phyloP scores from a whole-genome alignment of 805 yeast genomes.

The Ogataea ganodermae region DNA sequence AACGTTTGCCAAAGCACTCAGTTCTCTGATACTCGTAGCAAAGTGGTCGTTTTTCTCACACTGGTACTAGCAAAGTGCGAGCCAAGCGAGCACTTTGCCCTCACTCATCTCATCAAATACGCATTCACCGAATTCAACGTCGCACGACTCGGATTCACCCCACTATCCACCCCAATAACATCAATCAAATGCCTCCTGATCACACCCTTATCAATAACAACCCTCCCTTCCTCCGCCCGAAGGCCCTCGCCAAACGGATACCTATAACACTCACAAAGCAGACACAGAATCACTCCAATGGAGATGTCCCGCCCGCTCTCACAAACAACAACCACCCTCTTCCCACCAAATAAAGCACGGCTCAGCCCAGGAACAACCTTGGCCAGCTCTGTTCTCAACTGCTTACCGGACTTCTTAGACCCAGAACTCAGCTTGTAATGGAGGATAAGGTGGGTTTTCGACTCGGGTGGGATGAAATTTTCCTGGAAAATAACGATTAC shows the following conservation, averaged over 20 bases:
- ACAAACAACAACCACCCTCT: constrained; percentile 50
- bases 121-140: constrained; percentile 73
- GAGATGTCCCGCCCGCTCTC: constrained; percentile 69
- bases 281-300: constrained; percentile 55
- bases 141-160: constrained; percentile 74
- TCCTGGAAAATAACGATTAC: constrained; percentile 25
- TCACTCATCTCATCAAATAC: constrained; percentile 44
- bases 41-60: no score
- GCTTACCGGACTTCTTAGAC: constrained; percentile 68
- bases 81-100: neutral
- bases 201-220: constrained; percentile 20
- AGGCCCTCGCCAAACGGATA: neutral
- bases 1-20: no score
- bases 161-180: constrained; percentile 45
- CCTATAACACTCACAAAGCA: constrained; percentile 47
- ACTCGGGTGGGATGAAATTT: constrained; percentile 10
- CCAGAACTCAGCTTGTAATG: constrained; percentile 25
- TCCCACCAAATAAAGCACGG: constrained; percentile 6
- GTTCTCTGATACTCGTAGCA: no score
- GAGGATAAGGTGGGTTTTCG: constrained; percentile 21
- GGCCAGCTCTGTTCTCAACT: constrained; percentile 51
- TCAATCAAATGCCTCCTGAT: constrained; percentile 53
- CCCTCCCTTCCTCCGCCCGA: neutral
- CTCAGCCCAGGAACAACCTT: constrained; percentile 37
- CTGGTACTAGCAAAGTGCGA: no score